These are phyloP conservation scores for Fusarium multiceps DNA, from an alignment of 2,329 filamentous ascomycete species.

Conservation along the genomic window DNA sequence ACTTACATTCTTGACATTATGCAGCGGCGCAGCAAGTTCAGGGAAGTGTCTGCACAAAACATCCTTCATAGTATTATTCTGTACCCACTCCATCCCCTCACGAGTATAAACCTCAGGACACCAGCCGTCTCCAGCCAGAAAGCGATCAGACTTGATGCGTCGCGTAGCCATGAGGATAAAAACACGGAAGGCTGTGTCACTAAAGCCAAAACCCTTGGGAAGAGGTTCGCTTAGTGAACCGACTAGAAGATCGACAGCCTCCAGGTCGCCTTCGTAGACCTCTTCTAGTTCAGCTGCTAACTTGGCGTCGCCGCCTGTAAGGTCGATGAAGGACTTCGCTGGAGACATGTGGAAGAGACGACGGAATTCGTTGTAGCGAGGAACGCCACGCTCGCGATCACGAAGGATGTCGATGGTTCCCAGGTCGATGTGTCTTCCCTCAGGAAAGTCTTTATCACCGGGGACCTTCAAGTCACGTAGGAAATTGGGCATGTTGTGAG, in stretches of 20 bases:
- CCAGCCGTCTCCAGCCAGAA: slow-evolving; percentile 26
- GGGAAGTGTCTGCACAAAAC: slow-evolving; percentile 28
- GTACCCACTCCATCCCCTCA: slow-evolving; percentile 28
- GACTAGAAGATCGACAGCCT: slow-evolving; percentile 12
- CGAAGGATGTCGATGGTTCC: slow-evolving; percentile 30
- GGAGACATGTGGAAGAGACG: slow-evolving; percentile 25
- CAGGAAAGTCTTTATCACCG: slow-evolving; percentile 8
- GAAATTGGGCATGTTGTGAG: slow-evolving; percentile 30
- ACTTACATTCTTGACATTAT: slow-evolving; percentile 20
- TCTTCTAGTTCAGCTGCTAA: slow-evolving; percentile 17
- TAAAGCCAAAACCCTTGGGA: slow-evolving; percentile 18
- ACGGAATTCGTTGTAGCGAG: slow-evolving; percentile 28
- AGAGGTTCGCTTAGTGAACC: slow-evolving; percentile 26
- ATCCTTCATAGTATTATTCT: slow-evolving; percentile 31
- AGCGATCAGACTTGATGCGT: slow-evolving; percentile 27
- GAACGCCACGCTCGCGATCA: slow-evolving; percentile 26
- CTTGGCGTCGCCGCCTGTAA: slow-evolving; percentile 16
- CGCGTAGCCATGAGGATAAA: slow-evolving; percentile 30
- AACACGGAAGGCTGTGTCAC: slow-evolving; percentile 24
- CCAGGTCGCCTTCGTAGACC: slow-evolving; percentile 8
- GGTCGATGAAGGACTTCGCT: slow-evolving; percentile 10
- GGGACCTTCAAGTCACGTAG: slow-evolving; percentile 13
- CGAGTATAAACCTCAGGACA: slow-evolving; percentile 29
- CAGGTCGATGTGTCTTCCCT: slow-evolving; percentile 19
- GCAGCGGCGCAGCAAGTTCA: slow-evolving; percentile 17